A percentile compares a stretch with the other conserved stretches of the same genome.
Conservation (phyloP, 768 basidiomycete genomes). For the Amanita exitialis region DNA sequence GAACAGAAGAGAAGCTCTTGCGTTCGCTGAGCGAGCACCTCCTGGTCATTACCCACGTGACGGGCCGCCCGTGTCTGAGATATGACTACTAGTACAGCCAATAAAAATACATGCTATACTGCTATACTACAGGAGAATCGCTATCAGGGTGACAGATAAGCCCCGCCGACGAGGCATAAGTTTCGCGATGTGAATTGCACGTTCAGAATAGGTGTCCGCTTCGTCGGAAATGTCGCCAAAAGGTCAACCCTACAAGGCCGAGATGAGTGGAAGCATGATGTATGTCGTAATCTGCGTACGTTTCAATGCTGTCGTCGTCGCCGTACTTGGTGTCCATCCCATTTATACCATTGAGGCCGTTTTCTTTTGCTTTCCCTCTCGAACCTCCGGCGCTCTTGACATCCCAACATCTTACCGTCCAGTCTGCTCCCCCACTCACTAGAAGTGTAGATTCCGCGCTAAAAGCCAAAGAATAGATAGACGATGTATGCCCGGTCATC, state of each 20-base stretch:
- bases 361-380: constrained; percentile 46
- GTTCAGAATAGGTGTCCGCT: constrained; percentile 87
- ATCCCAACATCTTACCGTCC: constrained; percentile 99
- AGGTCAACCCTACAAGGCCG: constrained; percentile 58
- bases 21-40: not conserved
- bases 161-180: constrained; percentile 81
- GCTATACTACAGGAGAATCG: constrained; percentile 8
- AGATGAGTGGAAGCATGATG: constrained; percentile 7
- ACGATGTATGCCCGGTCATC: constrained; percentile 88
- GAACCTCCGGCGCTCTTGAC: constrained; percentile 70
- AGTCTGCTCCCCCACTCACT: constrained; percentile 87
- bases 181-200: constrained; percentile 94
- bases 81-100: not conserved
- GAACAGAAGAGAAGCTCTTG: not conserved
- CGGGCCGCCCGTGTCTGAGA: not conserved
- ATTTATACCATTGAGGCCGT: constrained; percentile 26
- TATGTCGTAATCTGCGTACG: constrained; percentile 36
- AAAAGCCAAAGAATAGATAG: constrained; percentile 86
- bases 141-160: constrained; percentile 51
- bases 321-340: constrained; percentile 19
- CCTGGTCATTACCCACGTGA: constrained; percentile 4
- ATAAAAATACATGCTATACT: constrained; percentile 3
- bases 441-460: constrained; percentile 86
- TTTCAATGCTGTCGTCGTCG: constrained; percentile 55
- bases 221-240: constrained; percentile 87